phyloP scores from a whole-genome alignment of 495 filamentous ascomycete species.

The Podospora comata region DNA sequence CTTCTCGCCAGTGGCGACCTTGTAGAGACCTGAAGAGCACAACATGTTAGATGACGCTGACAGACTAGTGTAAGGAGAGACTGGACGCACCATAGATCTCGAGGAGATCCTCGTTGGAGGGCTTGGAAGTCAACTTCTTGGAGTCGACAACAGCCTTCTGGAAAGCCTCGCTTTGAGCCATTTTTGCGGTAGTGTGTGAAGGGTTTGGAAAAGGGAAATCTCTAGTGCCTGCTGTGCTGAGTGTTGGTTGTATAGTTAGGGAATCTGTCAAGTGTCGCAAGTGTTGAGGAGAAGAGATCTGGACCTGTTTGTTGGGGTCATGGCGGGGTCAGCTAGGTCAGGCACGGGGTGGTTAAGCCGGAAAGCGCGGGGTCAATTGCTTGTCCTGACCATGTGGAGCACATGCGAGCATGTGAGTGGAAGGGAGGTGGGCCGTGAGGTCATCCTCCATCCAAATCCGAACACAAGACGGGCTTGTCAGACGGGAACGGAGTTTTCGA shows the following conservation, averaged over 20 bases:
- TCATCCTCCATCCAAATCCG: not conserved
- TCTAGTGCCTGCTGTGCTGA: slow-evolving; percentile 28
- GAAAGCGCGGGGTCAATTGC: not conserved
- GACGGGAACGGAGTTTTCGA: not conserved
- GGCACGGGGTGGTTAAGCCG: slow-evolving; percentile 12
- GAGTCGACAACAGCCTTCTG: slow-evolving; percentile 60
- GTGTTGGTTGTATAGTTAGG: not conserved
- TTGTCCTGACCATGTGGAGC: not conserved
- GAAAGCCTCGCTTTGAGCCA: slow-evolving; percentile 50
- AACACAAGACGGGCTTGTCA: not conserved
- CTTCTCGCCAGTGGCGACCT: slow-evolving; percentile 51
- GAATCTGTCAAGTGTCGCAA: not conserved
- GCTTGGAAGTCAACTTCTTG: slow-evolving; percentile 62
- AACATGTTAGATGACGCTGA: not conserved
- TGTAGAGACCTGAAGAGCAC: slow-evolving; percentile 46
- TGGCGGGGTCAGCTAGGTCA: slow-evolving; percentile 13
- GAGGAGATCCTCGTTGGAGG: slow-evolving; percentile 55
- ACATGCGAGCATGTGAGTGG: not conserved
- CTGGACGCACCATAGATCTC: slow-evolving; percentile 45
- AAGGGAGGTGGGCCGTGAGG: not conserved
- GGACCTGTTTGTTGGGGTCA: slow-evolving; percentile 17
- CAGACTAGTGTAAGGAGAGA: not conserved
- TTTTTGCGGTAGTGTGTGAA: not conserved
- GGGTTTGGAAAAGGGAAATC: slow-evolving; percentile 17
- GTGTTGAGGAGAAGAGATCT: slow-evolving; percentile 16